These are phyloP conservation scores for Ligustrum vulgare DNA, from an alignment of 257 asterid species.

Conservation along the genomic window DNA sequence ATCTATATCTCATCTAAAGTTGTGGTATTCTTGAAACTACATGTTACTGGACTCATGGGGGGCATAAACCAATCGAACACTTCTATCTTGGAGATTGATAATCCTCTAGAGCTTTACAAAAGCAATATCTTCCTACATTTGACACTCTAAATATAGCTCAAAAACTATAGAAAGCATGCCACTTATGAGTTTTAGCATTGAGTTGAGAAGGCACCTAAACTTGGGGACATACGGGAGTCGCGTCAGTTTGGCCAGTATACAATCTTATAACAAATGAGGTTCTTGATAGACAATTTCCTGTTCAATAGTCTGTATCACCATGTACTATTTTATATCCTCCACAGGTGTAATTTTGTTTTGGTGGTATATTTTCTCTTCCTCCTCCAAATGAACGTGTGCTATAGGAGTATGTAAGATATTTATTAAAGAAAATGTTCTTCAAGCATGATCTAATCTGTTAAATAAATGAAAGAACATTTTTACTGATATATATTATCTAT, in stretches of 20 bases:
- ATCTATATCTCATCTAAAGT: conserved; percentile 1
- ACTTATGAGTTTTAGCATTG: neutral
- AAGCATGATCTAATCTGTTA: too few relatives aligned
- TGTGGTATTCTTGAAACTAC: neutral
- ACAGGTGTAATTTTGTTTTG: neutral
- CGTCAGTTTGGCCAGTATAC: neutral
- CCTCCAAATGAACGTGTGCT: neutral
- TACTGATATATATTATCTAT: too few relatives aligned
- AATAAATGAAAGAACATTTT: too few relatives aligned
- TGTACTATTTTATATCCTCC: neutral
- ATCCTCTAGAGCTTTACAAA: neutral
- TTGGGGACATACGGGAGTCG: neutral
- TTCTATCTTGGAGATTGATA: neutral
- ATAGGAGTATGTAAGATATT: neutral
- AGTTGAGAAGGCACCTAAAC: neutral
- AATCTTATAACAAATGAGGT: neutral
- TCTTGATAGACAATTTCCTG: neutral
- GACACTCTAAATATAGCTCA: neutral
- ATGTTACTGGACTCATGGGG: neutral
- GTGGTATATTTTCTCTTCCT: neutral
- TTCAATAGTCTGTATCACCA: neutral
- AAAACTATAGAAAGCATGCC: neutral
- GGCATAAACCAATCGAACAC: neutral
- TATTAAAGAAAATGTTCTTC: too few relatives aligned
- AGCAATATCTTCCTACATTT: neutral